These are phyloP conservation scores for Begonia masoniana DNA, from an alignment of 306 rosid genomes.

Conservation along the genomic window DNA sequence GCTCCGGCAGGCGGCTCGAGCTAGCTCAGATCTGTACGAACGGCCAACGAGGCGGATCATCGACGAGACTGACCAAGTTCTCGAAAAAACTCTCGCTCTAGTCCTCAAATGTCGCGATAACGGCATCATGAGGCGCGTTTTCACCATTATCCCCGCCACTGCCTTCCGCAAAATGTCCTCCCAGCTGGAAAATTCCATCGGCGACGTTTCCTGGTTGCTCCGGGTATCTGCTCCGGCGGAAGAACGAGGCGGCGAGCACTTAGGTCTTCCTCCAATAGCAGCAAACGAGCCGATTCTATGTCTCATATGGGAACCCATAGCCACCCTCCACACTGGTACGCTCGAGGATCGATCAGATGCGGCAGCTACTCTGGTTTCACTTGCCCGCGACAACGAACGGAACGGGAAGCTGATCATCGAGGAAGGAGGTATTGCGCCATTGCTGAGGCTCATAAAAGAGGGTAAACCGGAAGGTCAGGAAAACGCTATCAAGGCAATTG, in stretches of 20 bases:
- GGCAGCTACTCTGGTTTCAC: constrained; percentile 54
- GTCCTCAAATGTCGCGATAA: constrained; percentile 51
- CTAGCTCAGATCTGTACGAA: constrained; percentile 70
- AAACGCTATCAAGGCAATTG: constrained; percentile 49
- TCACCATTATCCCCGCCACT: constrained; percentile 52
- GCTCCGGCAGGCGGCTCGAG: constrained; percentile 70
- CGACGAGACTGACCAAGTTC: constrained; percentile 60
- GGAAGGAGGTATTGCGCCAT: constrained; percentile 59
- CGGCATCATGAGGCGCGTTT: constrained; percentile 54
- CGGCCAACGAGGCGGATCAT: constrained; percentile 73
- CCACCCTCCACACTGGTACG: constrained; percentile 36
- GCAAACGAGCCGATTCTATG: constrained; percentile 71
- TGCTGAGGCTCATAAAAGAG: constrained; percentile 48
- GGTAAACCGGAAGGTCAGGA: constrained; percentile 60
- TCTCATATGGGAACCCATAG: constrained; percentile 74
- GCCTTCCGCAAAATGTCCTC: constrained; percentile 50
- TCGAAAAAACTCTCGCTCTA: constrained; percentile 41
- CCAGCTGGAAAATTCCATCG: constrained; percentile 55
- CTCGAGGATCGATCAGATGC: constrained; percentile 59
- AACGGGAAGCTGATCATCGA: constrained; percentile 60
- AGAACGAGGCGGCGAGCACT: constrained; percentile 29
- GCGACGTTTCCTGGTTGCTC: constrained; percentile 76
- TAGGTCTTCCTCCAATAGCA: constrained; percentile 74
- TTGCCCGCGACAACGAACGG: constrained; percentile 49
- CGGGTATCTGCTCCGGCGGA: constrained; percentile 71